Base-by-base conservation (phyloP, 2,329 filamentous ascomycete genomes). In the Lecanosticta acicola region DNA sequence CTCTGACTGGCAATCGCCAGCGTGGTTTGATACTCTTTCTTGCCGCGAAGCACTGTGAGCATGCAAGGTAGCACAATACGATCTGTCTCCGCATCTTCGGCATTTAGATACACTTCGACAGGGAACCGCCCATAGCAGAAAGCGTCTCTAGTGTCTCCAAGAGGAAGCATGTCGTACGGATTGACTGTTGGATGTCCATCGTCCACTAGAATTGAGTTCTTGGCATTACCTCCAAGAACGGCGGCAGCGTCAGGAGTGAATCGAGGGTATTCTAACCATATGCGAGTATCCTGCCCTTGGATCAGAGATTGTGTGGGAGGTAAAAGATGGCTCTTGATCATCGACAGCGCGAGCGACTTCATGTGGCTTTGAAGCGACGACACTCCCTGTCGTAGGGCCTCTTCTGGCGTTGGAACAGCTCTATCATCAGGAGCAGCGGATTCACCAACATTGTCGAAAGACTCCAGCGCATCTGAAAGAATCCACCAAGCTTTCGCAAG, bases 401-500 rank as follows among this genome's bases (percentile, higher is more conserved):
- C 26, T 13, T 54, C 50, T 3, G 40, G 14, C 8, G 36, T 37
- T 11, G 42, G 43, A 10, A 17, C 42, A 3, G 46, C 43, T 20
- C 24, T 29, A 18, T 43, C 44, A 21, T 40, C 49, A 4, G 48
- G 45, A 14, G 48, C 43, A 32, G 33, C 45, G 3, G 19, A 14
- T 4, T 41, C 43, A 16, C 53, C 56, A 17, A 46, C 24, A 16
- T 34, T 39, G 36, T 52, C 46, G 21, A 58, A 56, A 4, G 39
- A 3, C 17, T 56, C 50, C 16, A 75, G 51, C 11, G 72, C 62
- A 45, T 74, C 68, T 3, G 62, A 63, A 4, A 73, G 48, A n/a
- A 95, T 79, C 89, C 90, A 96, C 64, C 87, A 84, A 0, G 83
- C 77, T 65, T 95, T 96, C 18, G 87, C 83, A 41, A 96, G 72